Evolutionary conservation across 2,329 filamentous ascomycete species (phyloP), one percentile per base, ranked within the genome.

Genomic region (Xylariaceae sp.): DNA sequence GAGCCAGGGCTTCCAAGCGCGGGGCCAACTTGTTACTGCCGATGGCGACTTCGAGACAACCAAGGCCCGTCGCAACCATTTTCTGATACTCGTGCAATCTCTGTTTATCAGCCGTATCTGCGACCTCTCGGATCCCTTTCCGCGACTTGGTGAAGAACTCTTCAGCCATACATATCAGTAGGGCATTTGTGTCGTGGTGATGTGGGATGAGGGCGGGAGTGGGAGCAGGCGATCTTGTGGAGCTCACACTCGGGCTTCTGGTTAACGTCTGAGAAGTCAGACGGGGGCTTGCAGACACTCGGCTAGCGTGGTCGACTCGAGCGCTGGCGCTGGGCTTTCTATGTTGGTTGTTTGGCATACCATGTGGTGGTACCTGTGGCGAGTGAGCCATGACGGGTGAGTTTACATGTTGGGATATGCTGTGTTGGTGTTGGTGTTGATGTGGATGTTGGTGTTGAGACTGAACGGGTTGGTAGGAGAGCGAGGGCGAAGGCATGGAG

Each of bases 71-170:
- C 0, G 88, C 83, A 59, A 93, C 82, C 45, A 92, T 69, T 58
- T 84, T 86, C 62, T 90, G 83, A 64, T 92, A 92, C 57, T 85
- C 78, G n/a, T 82, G 77, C 7, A 89, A 68, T 32, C 79, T 75
- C 29, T 72, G 69, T 47, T 80, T 72, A 48, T 81, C 76, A 46
- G 81, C 76, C 2, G 78, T 74, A 15, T 73, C 72, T 15, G 81
- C 78, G 2, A 84, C 70, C 1, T 72, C 63, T 3, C 78, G 72
- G 1, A 79, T 79, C 53, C 84, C 77, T 2, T 72, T 70, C 55
- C 86, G 83, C 13, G 89, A 89, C 47, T 84, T 85, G 21, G 75
- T 74, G 46, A 92, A 83, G 63, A 89, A 91, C 60, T 93, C 88
- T 63, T 93, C 88, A 2, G 88, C 88, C 11, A 91, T 77, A n/a